phyloP scores from a whole-genome alignment of 106 monocot species.

The Platanthera guangdongensis region DNA sequence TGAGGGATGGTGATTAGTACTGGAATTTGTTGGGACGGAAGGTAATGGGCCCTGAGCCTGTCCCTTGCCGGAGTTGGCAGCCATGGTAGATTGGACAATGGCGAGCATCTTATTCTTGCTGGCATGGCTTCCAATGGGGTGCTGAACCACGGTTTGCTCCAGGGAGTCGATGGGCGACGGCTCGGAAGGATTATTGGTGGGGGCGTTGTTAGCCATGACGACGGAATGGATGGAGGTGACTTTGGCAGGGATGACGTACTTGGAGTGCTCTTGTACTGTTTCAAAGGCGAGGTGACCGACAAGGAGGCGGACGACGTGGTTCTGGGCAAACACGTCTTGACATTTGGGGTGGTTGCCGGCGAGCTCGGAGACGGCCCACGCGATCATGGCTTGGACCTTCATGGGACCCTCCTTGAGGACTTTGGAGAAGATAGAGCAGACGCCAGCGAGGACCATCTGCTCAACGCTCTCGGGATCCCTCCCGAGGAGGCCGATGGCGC shows the following conservation, averaged over 20 bases:
- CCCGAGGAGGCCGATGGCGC: slow-evolving; percentile 53
- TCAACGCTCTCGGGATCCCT: slow-evolving; percentile 63
- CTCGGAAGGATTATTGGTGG: slow-evolving; percentile 1
- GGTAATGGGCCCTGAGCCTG: not conserved
- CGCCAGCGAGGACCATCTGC: slow-evolving; percentile 47
- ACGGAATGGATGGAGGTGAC: slow-evolving; percentile 45
- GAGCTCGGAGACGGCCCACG: slow-evolving; percentile 70
- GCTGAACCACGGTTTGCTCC: not conserved
- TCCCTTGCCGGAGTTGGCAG: not conserved
- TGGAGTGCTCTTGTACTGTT: slow-evolving; percentile 80
- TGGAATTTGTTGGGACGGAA: not conserved
- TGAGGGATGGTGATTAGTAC: not conserved
- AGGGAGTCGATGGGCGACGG: not conserved
- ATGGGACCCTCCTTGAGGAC: slow-evolving; percentile 69
- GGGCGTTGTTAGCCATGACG: slow-evolving; percentile 27
- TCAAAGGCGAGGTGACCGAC: slow-evolving; percentile 86
- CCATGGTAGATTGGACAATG: slow-evolving; percentile 12
- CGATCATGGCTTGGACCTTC: slow-evolving; percentile 63
- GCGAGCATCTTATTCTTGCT: slow-evolving; percentile 15
- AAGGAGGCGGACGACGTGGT: slow-evolving; percentile 69
- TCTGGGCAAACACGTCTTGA: slow-evolving; percentile 71
- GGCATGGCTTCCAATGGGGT: slow-evolving; percentile 4
- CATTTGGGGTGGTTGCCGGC: slow-evolving; percentile 46
- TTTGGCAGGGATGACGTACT: slow-evolving; percentile 53
- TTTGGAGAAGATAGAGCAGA: slow-evolving; percentile 57